Percentiles rank a stretch among this genome's conserved stretches.
phyloP scores from a whole-genome alignment of 805 yeast species.

The Candida montana region DNA sequence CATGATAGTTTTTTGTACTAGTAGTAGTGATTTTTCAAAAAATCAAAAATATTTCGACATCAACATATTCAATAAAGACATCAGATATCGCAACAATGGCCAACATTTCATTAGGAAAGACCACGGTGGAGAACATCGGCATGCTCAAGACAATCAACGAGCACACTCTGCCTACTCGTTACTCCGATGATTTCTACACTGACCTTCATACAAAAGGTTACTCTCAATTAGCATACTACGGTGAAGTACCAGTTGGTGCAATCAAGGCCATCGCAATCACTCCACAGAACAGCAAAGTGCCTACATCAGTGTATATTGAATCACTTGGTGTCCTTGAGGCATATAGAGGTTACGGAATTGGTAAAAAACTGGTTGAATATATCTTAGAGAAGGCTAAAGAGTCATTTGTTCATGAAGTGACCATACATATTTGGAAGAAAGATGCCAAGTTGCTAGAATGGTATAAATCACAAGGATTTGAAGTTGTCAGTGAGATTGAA shows the following conservation, averaged over 20 bases:
- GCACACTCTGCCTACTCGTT: slow-evolving; percentile 45
- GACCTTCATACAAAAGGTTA: slow-evolving; percentile 45
- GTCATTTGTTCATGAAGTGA: slow-evolving; percentile 47
- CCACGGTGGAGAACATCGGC: slow-evolving; percentile 57
- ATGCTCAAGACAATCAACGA: slow-evolving; percentile 51
- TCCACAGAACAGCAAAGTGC: slow-evolving; percentile 38
- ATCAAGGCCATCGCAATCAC: slow-evolving; percentile 51
- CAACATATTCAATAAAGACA: not conserved
- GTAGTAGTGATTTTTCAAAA: too few species aligned
- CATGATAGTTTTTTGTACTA: too few species aligned
- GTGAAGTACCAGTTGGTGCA: slow-evolving; percentile 79
- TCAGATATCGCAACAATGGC: slow-evolving; percentile 12
- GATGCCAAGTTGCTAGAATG: slow-evolving; percentile 41
- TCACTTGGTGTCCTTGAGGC: slow-evolving; percentile 61
- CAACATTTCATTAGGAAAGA: slow-evolving; percentile 45
- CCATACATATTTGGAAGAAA: slow-evolving; percentile 47
- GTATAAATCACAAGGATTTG: slow-evolving; percentile 49
- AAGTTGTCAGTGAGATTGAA: slow-evolving; percentile 29
- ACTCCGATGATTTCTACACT: slow-evolving; percentile 47
- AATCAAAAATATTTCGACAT: too few species aligned
- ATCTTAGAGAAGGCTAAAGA: slow-evolving; percentile 51
- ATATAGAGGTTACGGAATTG: slow-evolving; percentile 61
- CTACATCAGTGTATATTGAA: slow-evolving; percentile 58
- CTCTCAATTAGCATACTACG: slow-evolving; percentile 40
- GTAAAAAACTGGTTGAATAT: slow-evolving; percentile 49